Percentiles rank a stretch among this genome's conserved stretches.
phyloP scores from a whole-genome alignment of 2,329 filamentous ascomycete species.

The Penicillium sp. region DNA sequence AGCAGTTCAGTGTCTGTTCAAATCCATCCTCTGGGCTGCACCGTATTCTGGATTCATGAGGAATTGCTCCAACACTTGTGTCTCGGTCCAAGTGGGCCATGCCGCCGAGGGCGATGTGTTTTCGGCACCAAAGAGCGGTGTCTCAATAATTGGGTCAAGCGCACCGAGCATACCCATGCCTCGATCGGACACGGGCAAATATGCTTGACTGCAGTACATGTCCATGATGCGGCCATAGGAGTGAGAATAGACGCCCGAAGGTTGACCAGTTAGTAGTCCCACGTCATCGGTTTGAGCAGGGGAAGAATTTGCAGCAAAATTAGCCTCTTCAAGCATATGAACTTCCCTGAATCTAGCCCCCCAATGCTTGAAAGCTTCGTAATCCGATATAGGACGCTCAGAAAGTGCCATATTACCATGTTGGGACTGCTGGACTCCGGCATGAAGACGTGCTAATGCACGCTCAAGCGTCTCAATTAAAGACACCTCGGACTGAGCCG shows the following conservation, averaged over 20 bases:
- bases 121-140: slow-evolving; percentile 25
- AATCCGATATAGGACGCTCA: not conserved
- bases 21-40: not conserved
- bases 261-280: not conserved
- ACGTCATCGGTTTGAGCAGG: not conserved
- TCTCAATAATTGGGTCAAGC: slow-evolving; percentile 22
- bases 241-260: not conserved
- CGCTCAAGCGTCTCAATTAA: slow-evolving; percentile 41
- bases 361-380: slow-evolving; percentile 10
- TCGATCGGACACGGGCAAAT: not conserved
- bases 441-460: slow-evolving; percentile 30
- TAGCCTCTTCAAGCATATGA: not conserved
- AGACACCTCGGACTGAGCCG: slow-evolving; percentile 40
- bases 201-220: not conserved
- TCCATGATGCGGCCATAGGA: not conserved
- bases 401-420: not conserved
- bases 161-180: slow-evolving; percentile 16
- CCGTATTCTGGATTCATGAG: slow-evolving; percentile 14
- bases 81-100: slow-evolving; percentile 30
- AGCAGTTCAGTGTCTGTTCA: not conserved
- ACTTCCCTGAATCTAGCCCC: not conserved
- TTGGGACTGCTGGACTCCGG: slow-evolving; percentile 7
- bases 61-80: slow-evolving; percentile 32
- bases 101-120: slow-evolving; percentile 19
- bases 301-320: not conserved